Conservation (phyloP, 495 filamentous ascomycete genomes). For the Glonium stellatum region DNA sequence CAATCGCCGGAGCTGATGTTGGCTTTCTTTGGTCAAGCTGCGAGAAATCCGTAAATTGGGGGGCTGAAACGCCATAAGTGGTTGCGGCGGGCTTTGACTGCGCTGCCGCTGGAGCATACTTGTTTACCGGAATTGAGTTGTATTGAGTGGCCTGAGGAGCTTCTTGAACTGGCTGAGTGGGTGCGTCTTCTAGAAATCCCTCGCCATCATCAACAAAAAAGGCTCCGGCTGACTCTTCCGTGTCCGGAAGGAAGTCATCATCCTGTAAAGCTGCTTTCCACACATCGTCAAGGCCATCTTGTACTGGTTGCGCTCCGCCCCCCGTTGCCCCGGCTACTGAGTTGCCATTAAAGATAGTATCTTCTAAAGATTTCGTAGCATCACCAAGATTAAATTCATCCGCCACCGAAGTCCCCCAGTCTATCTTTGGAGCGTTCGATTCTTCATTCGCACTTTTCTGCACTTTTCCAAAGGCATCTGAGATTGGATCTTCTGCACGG, state of each 20-base stretch:
- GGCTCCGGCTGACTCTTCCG: conserved; percentile 48
- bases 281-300: conserved; percentile 64
- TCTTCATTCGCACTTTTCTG: conserved; percentile 2
- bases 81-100: conserved; percentile 7
- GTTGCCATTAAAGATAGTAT: conserved; percentile 23
- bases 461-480: neutral
- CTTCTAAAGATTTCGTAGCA: neutral
- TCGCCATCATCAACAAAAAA: conserved; percentile 67
- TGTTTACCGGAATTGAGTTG: conserved; percentile 4
- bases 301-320: neutral
- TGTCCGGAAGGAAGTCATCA: conserved; percentile 68
- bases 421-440: conserved; percentile 7
- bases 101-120: conserved; percentile 18
- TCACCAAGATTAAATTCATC: conserved; percentile 17
- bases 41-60: conserved; percentile 31
- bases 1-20: conserved; percentile 1
- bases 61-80: conserved; percentile 13
- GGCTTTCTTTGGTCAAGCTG: conserved; percentile 16
- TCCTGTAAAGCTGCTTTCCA: conserved; percentile 78
- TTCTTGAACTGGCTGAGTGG: conserved; percentile 6
- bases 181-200: conserved; percentile 58
- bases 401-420: conserved; percentile 23
- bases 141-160: neutral
- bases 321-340: neutral
- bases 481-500: neutral